phyloP scores from a whole-genome alignment of 2,329 filamentous ascomycete genomes.

The Epichloe uncinata region DNA sequence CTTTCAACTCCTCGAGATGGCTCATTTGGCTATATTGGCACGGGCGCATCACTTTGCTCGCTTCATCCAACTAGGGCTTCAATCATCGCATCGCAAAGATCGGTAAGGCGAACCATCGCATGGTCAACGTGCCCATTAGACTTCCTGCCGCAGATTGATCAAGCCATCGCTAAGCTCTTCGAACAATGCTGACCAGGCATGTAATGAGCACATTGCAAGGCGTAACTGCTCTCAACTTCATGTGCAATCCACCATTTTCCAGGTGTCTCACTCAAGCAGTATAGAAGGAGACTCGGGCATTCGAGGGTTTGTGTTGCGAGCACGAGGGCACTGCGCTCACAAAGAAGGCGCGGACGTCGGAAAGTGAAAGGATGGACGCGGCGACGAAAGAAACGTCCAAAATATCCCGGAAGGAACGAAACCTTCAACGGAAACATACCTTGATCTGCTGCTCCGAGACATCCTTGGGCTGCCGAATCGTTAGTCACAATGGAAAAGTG shows the following conservation, averaged over 20 bases:
- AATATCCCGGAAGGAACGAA: slow-evolving; percentile 53
- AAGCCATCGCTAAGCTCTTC: slow-evolving; percentile 13
- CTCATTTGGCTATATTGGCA: not conserved
- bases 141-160: slow-evolving; percentile 12
- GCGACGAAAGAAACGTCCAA: slow-evolving; percentile 43
- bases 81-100: slow-evolving; percentile 5
- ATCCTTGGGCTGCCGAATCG: slow-evolving; percentile 62
- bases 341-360: slow-evolving; percentile 12
- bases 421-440: slow-evolving; percentile 96
- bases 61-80: slow-evolving; percentile 13
- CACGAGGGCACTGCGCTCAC: slow-evolving; percentile 3
- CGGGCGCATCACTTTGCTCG: slow-evolving; percentile 42
- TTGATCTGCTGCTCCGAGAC: slow-evolving; percentile 96
- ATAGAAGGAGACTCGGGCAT: slow-evolving; percentile 20
- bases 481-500: not conserved
- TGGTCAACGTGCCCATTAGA: slow-evolving; percentile 3
- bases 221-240: slow-evolving; percentile 48
- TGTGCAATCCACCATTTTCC: slow-evolving; percentile 19
- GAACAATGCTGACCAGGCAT: slow-evolving; percentile 39
- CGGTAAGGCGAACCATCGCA: not conserved
- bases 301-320: not conserved
- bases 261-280: slow-evolving; percentile 12
- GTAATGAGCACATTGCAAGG: slow-evolving; percentile 31
- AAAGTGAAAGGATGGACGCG: slow-evolving; percentile 18
- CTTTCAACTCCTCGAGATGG: not conserved